Percentiles rank a stretch among this genome's conserved stretches.
Evolutionary conservation across 2,329 filamentous ascomycete species (phyloP).

Genomic region (Elsinoe necatrix): DNA sequence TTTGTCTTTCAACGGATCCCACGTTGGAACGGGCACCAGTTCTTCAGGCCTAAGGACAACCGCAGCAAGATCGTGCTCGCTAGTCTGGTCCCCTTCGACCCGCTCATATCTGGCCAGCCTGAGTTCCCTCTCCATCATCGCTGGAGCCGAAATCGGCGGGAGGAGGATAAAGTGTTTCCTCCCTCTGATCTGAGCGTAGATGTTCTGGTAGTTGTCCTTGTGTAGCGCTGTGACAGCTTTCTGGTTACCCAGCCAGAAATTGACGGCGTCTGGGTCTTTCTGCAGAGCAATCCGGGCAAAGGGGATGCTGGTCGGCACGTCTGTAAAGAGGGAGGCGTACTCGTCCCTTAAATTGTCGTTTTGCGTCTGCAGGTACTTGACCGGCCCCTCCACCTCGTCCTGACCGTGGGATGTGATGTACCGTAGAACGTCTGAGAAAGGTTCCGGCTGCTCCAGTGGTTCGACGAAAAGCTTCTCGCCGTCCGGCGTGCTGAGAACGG

Average conservation of each 20-base stretch:
- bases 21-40: conserved; percentile 59
- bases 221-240: conserved; percentile 63
- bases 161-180: conserved; percentile 67
- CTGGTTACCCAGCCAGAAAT: conserved; percentile 74
- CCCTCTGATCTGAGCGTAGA: conserved; percentile 69
- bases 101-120: conserved; percentile 51
- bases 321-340: conserved; percentile 54
- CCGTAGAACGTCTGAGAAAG: conserved; percentile 54
- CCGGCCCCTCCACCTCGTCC: conserved; percentile 33
- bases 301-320: conserved; percentile 56
- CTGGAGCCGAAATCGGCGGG: conserved; percentile 61
- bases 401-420: conserved; percentile 52
- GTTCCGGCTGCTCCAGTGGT: conserved; percentile 58
- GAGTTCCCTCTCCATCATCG: conserved; percentile 57
- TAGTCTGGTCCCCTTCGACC: conserved; percentile 17
- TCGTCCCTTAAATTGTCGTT: conserved; percentile 74
- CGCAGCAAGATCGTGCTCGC: conserved; percentile 23
- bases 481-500: conserved; percentile 54
- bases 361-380: conserved; percentile 66
- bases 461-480: conserved; percentile 52
- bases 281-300: conserved; percentile 66
- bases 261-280: conserved; percentile 62
- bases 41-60: conserved; percentile 32
- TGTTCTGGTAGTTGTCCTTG: conserved; percentile 78
- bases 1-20: conserved; percentile 60